Conservation (phyloP, 2,329 filamentous ascomycete species). For the Sphaerostilbella broomeana region DNA sequence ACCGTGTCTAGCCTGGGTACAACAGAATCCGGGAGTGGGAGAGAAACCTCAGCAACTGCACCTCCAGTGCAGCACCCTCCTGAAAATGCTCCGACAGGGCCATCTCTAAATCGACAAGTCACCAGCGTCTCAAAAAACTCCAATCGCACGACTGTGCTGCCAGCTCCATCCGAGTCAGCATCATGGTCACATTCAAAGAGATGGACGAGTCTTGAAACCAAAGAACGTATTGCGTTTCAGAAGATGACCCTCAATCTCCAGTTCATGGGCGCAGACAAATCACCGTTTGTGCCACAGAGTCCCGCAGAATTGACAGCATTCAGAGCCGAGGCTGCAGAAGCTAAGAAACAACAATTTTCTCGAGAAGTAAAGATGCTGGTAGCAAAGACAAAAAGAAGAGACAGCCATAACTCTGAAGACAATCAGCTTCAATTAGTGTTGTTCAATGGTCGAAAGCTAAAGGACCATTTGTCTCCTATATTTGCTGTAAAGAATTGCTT, state of each 20-base stretch:
- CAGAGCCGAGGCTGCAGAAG: constrained; percentile 24
- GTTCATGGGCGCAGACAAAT: constrained; percentile 30
- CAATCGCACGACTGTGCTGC: not conserved
- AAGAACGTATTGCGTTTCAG: constrained; percentile 29
- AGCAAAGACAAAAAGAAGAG: constrained; percentile 16
- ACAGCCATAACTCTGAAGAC: constrained; percentile 6
- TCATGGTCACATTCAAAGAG: constrained; percentile 34
- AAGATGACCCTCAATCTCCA: constrained; percentile 30
- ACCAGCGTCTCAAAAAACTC: no score
- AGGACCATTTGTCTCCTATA: constrained; percentile 27
- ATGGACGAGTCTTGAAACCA: constrained; percentile 32
- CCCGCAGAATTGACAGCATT: constrained; percentile 30
- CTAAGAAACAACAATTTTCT: constrained; percentile 20
- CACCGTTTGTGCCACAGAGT: constrained; percentile 31
- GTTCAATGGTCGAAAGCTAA: constrained; percentile 22
- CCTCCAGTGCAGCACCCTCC: no score
- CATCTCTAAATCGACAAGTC: no score
- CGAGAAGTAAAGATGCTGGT: constrained; percentile 20
- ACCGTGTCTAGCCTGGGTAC: no score
- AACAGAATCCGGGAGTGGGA: no score
- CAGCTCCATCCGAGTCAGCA: constrained; percentile 17
- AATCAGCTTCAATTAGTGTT: constrained; percentile 16
- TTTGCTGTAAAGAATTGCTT: constrained; percentile 30
- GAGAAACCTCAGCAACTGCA: no score
- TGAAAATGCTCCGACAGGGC: no score